Evolutionary conservation across 768 basidiomycete genomes (phyloP).

Genomic region (Phanerochaete sordida): DNA sequence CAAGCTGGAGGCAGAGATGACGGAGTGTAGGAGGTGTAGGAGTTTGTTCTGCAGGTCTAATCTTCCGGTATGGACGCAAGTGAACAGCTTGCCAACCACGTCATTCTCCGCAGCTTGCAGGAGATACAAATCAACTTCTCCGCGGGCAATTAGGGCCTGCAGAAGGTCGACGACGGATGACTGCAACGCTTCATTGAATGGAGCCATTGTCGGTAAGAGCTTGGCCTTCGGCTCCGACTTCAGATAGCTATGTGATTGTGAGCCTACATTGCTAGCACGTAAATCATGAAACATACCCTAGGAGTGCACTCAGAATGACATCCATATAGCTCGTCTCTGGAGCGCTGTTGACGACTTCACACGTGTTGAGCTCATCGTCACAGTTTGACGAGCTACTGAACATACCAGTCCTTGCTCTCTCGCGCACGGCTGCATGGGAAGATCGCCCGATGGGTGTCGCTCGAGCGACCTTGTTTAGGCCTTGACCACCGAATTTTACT

Average conservation of each 20-base stretch:
- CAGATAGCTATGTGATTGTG: conserved; percentile 48
- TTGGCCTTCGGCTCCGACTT: conserved; percentile 69
- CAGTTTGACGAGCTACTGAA: background rate
- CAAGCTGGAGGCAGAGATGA: conserved; percentile 52
- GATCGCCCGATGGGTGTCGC: conserved; percentile 62
- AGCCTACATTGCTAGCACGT: background rate
- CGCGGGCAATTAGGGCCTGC: conserved; percentile 77
- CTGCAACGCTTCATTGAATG: conserved; percentile 65
- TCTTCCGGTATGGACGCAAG: conserved; percentile 61
- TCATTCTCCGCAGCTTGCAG: conserved; percentile 67
- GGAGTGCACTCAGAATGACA: conserved; percentile 64
- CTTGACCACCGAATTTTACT: conserved; percentile 86
- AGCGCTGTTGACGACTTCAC: conserved; percentile 13
- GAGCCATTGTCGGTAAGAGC: conserved; percentile 48
- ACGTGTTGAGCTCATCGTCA: background rate
- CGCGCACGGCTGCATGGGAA: conserved; percentile 55
- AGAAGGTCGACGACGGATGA: conserved; percentile 76
- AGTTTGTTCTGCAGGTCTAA: conserved; percentile 92
- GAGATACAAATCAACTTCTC: conserved; percentile 62
- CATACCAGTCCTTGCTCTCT: conserved; percentile 61
- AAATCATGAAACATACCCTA: conserved; percentile 38
- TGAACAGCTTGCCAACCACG: conserved; percentile 73
- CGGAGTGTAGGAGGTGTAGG: conserved; percentile 84
- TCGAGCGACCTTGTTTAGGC: conserved; percentile 74
- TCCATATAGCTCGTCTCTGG: conserved; percentile 72